A percentile compares a stretch with the other conserved stretches of the same genome.
phyloP scores from a whole-genome alignment of 2,329 filamentous ascomycete species.

The Fusarium sp. region DNA sequence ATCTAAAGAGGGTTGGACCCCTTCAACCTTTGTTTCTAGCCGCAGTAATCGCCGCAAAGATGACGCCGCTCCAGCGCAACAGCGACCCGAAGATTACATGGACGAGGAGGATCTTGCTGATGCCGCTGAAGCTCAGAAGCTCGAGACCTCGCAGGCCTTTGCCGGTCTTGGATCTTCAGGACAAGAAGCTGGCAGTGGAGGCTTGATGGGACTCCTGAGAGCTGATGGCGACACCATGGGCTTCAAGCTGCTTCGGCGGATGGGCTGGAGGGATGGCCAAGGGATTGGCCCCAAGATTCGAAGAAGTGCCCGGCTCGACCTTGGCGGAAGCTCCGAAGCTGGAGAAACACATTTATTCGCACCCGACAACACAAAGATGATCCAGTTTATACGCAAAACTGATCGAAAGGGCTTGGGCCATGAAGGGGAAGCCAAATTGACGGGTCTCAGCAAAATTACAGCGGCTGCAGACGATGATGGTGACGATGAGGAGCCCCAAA shows the following conservation, averaged over 20 bases:
- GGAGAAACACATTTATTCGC: constrained; percentile 80
- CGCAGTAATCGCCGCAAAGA: constrained; percentile 82
- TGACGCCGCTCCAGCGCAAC: constrained; percentile 66
- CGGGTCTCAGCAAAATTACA: constrained; percentile 48
- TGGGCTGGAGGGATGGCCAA: constrained; percentile 97
- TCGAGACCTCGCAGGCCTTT: constrained; percentile 81
- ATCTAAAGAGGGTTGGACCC: constrained; percentile 98
- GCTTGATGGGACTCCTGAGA: constrained; percentile 78
- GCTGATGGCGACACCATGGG: constrained; percentile 86
- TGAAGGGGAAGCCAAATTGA: constrained; percentile 67
- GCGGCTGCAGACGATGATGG: constrained; percentile 51
- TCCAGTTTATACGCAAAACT: constrained; percentile 73
- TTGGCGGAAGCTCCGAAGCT: constrained; percentile 54
- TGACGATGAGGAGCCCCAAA: constrained; percentile 58
- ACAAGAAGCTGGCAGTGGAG: constrained; percentile 64
- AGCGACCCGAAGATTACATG: constrained; percentile 92
- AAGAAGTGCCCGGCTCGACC: constrained; percentile 75
- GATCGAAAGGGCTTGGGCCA: constrained; percentile 80
- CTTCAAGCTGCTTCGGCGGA: constrained; percentile 83
- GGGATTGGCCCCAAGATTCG: constrained; percentile 90
- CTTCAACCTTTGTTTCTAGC: constrained; percentile 91
- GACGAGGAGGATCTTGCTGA: constrained; percentile 95
- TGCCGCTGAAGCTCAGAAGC: constrained; percentile 79
- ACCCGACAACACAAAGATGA: constrained; percentile 81
- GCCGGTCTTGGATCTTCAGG: constrained; percentile 79